Conservation (phyloP, 2,329 filamentous ascomycete genomes). For the Aureobasidium melanogenum region DNA sequence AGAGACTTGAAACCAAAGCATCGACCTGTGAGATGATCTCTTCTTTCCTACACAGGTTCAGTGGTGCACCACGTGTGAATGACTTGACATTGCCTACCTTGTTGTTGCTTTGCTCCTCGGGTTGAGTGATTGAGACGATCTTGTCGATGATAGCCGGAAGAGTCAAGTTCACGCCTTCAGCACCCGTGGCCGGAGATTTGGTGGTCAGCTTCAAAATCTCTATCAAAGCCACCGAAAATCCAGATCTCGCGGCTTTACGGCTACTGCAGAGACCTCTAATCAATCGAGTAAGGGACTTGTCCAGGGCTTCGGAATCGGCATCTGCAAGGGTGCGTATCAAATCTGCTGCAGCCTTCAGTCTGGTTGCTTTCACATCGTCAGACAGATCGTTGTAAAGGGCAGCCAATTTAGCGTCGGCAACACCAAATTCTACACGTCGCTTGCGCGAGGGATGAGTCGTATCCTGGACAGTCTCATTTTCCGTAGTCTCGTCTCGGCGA, state of each 20-base stretch:
- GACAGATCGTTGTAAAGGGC: conserved; percentile 39
- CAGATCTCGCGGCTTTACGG: conserved; percentile 77
- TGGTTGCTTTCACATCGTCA: conserved; percentile 35
- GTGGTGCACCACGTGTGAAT: conserved; percentile 16
- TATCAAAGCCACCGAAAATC: conserved; percentile 81
- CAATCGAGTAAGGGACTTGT: conserved; percentile 41
- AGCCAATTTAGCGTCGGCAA: conserved; percentile 34
- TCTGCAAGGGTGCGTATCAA: conserved; percentile 34
- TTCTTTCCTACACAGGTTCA: conserved; percentile 58
- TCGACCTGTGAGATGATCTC: conserved; percentile 76
- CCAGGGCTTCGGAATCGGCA: conserved; percentile 29
- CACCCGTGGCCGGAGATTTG: conserved; percentile 4
- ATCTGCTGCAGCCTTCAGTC: conserved; percentile 37
- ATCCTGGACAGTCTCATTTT: conserved; percentile 7
- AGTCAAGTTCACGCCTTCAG: conserved; percentile 3
- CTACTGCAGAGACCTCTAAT: conserved; percentile 85
- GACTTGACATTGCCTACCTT: conserved; percentile 33
- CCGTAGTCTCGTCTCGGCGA: conserved; percentile 11
- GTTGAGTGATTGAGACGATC: conserved; percentile 43
- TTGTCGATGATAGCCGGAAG: conserved; percentile 35
- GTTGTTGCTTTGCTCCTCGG: conserved; percentile 34
- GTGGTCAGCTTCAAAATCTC: conserved; percentile 66
- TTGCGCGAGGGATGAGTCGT: conserved; percentile 18
- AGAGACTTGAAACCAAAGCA: conserved; percentile 83
- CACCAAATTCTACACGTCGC: conserved; percentile 27